These are phyloP conservation scores for Halophytophthora batemanensis DNA, from an alignment of 352 stramenopile species.

Conservation along the genomic window DNA sequence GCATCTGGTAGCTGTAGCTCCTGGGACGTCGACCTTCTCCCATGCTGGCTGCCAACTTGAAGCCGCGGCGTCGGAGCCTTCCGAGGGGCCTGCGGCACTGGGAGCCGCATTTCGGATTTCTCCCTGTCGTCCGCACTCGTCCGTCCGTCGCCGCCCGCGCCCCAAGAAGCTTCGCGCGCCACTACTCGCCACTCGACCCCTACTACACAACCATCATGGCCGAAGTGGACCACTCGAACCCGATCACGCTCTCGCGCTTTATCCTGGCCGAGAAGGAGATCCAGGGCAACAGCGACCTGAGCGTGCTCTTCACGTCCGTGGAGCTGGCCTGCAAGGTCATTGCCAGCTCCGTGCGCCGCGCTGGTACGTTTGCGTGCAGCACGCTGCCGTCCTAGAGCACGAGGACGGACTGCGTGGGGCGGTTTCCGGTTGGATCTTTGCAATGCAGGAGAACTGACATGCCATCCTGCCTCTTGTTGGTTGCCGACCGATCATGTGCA, in stretches of 20 bases:
- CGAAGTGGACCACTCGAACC: slow-evolving; percentile 75
- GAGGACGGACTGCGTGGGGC: too few relatives aligned
- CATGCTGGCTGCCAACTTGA: too few relatives aligned
- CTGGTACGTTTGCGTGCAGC: slow-evolving; percentile 65
- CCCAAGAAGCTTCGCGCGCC: too few relatives aligned
- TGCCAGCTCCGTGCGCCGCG: slow-evolving; percentile 94
- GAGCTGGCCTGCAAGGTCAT: slow-evolving; percentile 97
- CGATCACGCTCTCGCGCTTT: slow-evolving; percentile 93
- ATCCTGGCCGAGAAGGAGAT: slow-evolving; percentile 91
- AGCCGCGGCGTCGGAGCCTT: too few relatives aligned
- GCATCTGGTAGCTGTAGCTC: too few relatives aligned
- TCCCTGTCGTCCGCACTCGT: slow-evolving; percentile 14
- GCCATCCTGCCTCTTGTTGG: neutral
- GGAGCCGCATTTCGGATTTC: slow-evolving; percentile 13
- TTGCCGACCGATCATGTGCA: neutral
- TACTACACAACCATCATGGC: slow-evolving; percentile 19
- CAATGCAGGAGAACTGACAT: too few relatives aligned
- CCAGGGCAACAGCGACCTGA: slow-evolving; percentile 92
- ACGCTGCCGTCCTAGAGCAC: too few relatives aligned
- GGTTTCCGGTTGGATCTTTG: too few relatives aligned
- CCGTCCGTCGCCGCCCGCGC: slow-evolving; percentile 4
- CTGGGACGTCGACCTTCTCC: too few relatives aligned
- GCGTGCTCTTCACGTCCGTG: slow-evolving; percentile 96
- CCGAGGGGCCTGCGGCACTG: too few relatives aligned
- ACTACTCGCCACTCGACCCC: slow-evolving; percentile 1